phyloP scores from a whole-genome alignment of 208 protist genomes.

The Acanthamoeba castellanii region DNA sequence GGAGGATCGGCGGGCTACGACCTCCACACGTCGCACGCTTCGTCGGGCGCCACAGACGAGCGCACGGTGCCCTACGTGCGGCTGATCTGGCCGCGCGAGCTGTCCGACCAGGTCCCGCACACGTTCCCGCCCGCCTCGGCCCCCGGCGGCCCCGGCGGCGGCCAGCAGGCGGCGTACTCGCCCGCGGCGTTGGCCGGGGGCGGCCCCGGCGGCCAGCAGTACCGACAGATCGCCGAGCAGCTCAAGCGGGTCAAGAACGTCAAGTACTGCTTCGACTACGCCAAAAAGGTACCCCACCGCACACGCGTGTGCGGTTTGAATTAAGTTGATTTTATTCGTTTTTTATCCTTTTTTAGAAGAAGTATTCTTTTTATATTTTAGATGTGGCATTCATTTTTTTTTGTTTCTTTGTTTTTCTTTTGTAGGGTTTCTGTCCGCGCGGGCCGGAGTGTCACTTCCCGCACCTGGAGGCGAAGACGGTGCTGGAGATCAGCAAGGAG shows the following conservation, averaged over 20 bases:
- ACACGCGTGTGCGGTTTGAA: not conserved
- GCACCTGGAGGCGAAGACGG: conserved; percentile 26
- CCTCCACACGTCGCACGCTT: conserved; percentile 41
- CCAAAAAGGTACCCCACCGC: not conserved
- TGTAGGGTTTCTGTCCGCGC: not conserved
- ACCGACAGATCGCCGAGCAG: not conserved
- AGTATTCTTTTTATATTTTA: too few species aligned
- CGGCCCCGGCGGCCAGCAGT: not conserved
- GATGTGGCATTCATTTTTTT: too few species aligned
- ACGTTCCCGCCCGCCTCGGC: conserved; percentile 12
- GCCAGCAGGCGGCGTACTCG: not conserved
- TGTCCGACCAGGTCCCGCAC: conserved; percentile 34
- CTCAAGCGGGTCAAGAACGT: conserved; percentile 61
- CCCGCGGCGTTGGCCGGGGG: not conserved
- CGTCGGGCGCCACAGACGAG: conserved; percentile 38
- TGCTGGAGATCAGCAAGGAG: conserved; percentile 38
- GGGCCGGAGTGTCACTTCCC: not conserved
- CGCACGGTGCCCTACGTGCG: conserved; percentile 50
- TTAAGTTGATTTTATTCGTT: not conserved
- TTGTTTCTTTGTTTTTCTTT: not conserved
- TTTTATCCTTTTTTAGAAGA: not conserved
- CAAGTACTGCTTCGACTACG: conserved; percentile 55
- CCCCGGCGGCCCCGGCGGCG: too few species aligned
- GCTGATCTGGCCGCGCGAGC: conserved; percentile 20
- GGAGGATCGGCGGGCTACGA: not conserved